Evolutionary conservation across 768 basidiomycete species (phyloP).

Genomic region (Tricholoma sp.): DNA sequence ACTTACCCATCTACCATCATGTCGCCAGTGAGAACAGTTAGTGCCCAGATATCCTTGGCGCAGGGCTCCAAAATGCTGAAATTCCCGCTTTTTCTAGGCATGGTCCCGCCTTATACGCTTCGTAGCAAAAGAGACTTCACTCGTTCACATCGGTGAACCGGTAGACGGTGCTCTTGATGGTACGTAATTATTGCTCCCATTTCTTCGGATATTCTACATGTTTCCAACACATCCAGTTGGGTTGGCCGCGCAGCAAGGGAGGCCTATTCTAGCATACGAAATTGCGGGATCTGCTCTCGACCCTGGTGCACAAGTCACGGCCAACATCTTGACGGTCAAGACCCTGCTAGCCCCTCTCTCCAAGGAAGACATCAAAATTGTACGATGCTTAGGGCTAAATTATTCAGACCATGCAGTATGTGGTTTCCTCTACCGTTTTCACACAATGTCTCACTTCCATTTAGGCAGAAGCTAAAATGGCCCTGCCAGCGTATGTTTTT

Average conservation of each 20-base stretch:
- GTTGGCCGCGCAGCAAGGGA: conserved; percentile 44
- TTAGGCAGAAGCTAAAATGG: conserved; percentile 55
- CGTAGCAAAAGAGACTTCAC: conserved; percentile 67
- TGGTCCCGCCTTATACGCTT: conserved; percentile 85
- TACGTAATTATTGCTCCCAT: conserved; percentile 17
- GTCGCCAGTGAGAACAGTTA: conserved; percentile 1
- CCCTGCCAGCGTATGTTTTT: conserved; percentile 52
- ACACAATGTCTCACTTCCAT: background rate
- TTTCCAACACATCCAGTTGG: conserved; percentile 44
- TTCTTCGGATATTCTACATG: background rate
- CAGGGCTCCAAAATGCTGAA: background rate
- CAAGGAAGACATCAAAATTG: conserved; percentile 59
- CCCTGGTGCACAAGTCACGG: conserved; percentile 57
- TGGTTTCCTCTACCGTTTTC: background rate
- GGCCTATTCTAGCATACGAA: conserved; percentile 62
- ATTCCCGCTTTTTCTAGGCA: conserved; percentile 33
- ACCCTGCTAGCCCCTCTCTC: conserved; percentile 67
- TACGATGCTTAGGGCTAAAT: conserved; percentile 76
- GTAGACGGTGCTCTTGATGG: conserved; percentile 64
- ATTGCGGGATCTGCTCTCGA: conserved; percentile 69
- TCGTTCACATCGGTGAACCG: conserved; percentile 76
- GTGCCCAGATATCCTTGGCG: background rate
- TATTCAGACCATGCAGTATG: conserved; percentile 79
- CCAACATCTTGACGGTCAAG: conserved; percentile 63
- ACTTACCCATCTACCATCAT: background rate